Percentiles rank a stretch among this genome's conserved stretches.
Conservation (phyloP, 768 basidiomycete genomes). For the Sutorius australiensis region DNA sequence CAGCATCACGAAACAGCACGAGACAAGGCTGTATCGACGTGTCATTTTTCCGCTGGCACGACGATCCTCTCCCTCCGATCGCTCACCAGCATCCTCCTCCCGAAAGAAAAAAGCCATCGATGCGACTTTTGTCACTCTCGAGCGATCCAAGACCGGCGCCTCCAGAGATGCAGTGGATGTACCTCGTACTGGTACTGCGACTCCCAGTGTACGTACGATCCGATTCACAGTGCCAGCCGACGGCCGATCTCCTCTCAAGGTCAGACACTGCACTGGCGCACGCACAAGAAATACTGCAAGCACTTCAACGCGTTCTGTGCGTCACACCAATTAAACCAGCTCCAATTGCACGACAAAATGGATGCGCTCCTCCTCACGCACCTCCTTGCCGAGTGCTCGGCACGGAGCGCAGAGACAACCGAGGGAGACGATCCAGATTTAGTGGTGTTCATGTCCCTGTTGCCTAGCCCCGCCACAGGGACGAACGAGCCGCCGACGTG, state of each 20-base stretch:
- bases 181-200: conserved; percentile 73
- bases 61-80: conserved; percentile 44
- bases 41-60: conserved; percentile 42
- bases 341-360: conserved; percentile 51
- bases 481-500: conserved; percentile 31
- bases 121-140: conserved; percentile 62
- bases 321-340: conserved; percentile 44
- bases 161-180: conserved; percentile 64
- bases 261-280: conserved; percentile 64
- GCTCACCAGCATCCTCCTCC: conserved; percentile 48
- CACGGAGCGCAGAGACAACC: conserved; percentile 4
- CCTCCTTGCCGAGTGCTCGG: conserved; percentile 42
- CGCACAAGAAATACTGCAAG: conserved; percentile 70
- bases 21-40: conserved; percentile 45
- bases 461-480: conserved; percentile 38
- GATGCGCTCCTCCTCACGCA: conserved; percentile 67
- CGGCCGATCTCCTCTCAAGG: conserved; percentile 39
- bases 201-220: conserved; percentile 47
- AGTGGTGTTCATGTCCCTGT: conserved; percentile 40
- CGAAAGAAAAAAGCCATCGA: conserved; percentile 54
- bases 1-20: conserved; percentile 47
- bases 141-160: conserved; percentile 25
- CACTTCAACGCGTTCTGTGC: conserved; percentile 43
- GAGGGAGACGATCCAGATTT: conserved; percentile 26
- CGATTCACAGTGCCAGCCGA: conserved; percentile 3